Evolutionary conservation across 148 eudicot species (phyloP).

Genomic region (Drosera capensis): DNA sequence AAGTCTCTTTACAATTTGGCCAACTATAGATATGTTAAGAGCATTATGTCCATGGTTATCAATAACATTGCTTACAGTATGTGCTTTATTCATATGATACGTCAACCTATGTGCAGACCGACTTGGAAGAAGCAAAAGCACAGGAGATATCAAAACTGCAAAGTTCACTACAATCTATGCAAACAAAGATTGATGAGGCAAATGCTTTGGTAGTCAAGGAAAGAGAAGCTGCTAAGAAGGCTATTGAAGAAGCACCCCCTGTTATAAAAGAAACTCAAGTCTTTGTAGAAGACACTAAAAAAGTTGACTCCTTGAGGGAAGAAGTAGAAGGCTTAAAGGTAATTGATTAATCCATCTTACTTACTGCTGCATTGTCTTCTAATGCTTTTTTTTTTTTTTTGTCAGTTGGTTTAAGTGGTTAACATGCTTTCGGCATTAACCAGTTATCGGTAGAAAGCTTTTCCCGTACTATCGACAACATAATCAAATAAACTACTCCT

Average conservation of each 20-base stretch:
- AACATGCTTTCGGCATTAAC: no score
- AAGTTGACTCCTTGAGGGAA: slow-evolving; percentile 40
- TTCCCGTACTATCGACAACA: no score
- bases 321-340: slow-evolving; percentile 68
- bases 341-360: slow-evolving; percentile 5
- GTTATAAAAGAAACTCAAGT: slow-evolving; percentile 82
- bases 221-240: slow-evolving; percentile 64
- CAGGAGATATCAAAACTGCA: slow-evolving; percentile 64
- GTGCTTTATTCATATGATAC: slow-evolving; percentile 7
- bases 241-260: slow-evolving; percentile 79
- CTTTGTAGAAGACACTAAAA: slow-evolving; percentile 74
- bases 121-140: slow-evolving; percentile 80
- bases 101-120: slow-evolving; percentile 43
- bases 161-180: slow-evolving; percentile 49
- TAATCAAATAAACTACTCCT: no score
- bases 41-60: slow-evolving; percentile 2
- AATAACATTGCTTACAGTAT: slow-evolving; percentile 1
- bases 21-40: not conserved
- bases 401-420: no score
- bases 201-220: slow-evolving; percentile 56
- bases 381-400: no score
- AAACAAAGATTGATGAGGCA: slow-evolving; percentile 49
- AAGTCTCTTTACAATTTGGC: no score
- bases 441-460: no score
- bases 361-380: not conserved